A percentile compares a stretch with the other conserved stretches of the same genome.
Evolutionary conservation across 2,329 filamentous ascomycete species (phyloP).

Genomic region (Penicillium sp.): DNA sequence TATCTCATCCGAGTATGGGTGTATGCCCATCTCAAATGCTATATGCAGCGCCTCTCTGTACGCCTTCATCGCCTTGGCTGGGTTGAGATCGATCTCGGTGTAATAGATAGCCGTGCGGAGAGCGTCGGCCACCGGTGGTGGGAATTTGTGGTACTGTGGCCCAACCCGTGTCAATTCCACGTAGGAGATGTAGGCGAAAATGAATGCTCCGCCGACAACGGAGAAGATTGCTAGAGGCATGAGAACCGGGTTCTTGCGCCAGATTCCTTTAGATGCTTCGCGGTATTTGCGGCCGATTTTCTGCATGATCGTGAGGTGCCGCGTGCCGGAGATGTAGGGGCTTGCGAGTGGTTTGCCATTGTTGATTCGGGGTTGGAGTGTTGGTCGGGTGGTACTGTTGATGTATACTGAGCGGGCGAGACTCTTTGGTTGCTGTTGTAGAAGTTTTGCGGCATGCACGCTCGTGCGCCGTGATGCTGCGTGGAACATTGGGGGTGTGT

Average conservation of each 20-base stretch:
- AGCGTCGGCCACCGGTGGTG: conserved; percentile 51
- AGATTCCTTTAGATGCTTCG: conserved; percentile 39
- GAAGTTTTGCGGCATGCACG: conserved; percentile 22
- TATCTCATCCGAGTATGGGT: conserved; percentile 87
- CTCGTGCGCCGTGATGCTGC: conserved; percentile 30
- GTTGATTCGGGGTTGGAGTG: conserved; percentile 1
- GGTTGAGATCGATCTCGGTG: conserved; percentile 71
- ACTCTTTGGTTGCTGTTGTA: conserved; percentile 17
- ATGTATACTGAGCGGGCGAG: conserved; percentile 24
- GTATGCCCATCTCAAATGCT: conserved; percentile 71
- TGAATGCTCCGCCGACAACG: conserved; percentile 32
- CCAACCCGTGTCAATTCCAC: conserved; percentile 43
- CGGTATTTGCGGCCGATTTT: conserved; percentile 35
- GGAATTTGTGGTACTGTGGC: conserved; percentile 45
- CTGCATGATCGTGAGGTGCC: conserved; percentile 29
- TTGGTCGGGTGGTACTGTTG: conserved; percentile 16
- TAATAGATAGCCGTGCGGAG: conserved; percentile 85
- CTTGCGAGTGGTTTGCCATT: conserved; percentile 1
- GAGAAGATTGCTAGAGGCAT: conserved; percentile 43
- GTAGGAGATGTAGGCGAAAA: conserved; percentile 44
- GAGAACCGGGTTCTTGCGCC: conserved; percentile 44
- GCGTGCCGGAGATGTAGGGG: conserved; percentile 10
- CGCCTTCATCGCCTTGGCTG: conserved; percentile 74
- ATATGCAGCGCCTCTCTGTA: conserved; percentile 76
- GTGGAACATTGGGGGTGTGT: conserved; percentile 24